Evolutionary conservation across 1,284 basidiomycete genomes (phyloP).

Genomic region (Fomitiporia mediterranea): DNA sequence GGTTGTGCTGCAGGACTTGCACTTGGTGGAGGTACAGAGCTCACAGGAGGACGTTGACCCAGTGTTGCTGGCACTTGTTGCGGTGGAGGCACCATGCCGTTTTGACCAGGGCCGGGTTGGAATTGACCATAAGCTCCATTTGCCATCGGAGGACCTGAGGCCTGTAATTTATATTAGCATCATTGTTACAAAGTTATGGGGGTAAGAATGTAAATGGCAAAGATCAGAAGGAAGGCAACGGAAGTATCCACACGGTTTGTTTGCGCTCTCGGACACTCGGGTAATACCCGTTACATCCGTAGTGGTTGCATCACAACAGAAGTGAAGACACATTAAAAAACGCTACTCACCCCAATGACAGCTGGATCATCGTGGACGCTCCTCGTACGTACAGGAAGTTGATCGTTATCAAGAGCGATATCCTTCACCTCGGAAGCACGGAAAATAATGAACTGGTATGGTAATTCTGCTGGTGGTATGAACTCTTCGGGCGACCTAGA

Average conservation of each 20-base stretch:
- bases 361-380: slow-evolving; percentile 76
- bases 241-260: slow-evolving; percentile 47
- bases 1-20: slow-evolving; percentile 24
- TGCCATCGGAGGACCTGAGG: slow-evolving; percentile 31
- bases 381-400: slow-evolving; percentile 37
- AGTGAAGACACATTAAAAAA: slow-evolving; percentile 18
- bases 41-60: slow-evolving; percentile 22
- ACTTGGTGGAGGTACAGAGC: slow-evolving; percentile 23
- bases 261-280: slow-evolving; percentile 49
- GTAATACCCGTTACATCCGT: slow-evolving; percentile 46
- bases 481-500: slow-evolving; percentile 63
- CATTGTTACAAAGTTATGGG: neutral
- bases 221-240: slow-evolving; percentile 58
- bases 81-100: slow-evolving; percentile 11
- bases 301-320: slow-evolving; percentile 40
- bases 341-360: slow-evolving; percentile 59
- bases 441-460: slow-evolving; percentile 80
- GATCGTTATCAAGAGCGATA: slow-evolving; percentile 65
- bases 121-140: slow-evolving; percentile 16
- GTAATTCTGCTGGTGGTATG: slow-evolving; percentile 72
- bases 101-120: slow-evolving; percentile 9
- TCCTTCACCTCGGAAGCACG: slow-evolving; percentile 81
- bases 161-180: slow-evolving; percentile 24
- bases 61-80: slow-evolving; percentile 26
- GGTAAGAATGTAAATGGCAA: slow-evolving; percentile 9